Evolutionary conservation across 2,329 filamentous ascomycete genomes (phyloP).

Genomic region (Colletotrichum lentis): DNA sequence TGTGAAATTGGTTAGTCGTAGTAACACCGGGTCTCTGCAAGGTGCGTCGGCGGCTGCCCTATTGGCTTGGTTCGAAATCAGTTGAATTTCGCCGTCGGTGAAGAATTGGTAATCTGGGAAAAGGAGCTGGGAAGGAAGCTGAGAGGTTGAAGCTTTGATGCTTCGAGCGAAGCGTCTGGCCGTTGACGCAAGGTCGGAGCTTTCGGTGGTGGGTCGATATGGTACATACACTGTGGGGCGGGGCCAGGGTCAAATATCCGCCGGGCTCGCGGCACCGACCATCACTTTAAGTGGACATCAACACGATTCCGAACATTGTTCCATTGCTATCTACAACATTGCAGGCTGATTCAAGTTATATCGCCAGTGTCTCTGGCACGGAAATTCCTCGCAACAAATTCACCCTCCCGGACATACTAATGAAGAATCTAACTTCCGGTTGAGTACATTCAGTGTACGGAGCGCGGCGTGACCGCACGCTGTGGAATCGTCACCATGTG

Average conservation of each 20-base stretch:
- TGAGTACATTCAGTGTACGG: conserved; percentile 23
- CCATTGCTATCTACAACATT: conserved; percentile 34
- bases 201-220: conserved; percentile 27
- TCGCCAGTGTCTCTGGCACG: conserved; percentile 7
- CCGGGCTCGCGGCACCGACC: conserved; percentile 1
- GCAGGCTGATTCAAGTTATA: conserved; percentile 6
- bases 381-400: conserved; percentile 3
- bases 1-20: background rate
- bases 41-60: background rate
- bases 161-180: background rate
- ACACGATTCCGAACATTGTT: background rate
- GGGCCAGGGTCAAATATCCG: conserved; percentile 35
- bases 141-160: conserved; percentile 2
- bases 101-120: conserved; percentile 30
- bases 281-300: background rate
- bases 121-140: background rate
- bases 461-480: conserved; percentile 33
- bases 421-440: background rate
- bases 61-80: background rate
- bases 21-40: background rate
- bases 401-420: background rate
- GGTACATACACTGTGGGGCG: background rate
- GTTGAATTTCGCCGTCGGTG: background rate
- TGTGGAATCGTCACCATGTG: conserved; percentile 36
- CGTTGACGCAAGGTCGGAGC: conserved; percentile 31